Conservation (phyloP, 306 rosid genomes). For the Prunus salicina region DNA sequence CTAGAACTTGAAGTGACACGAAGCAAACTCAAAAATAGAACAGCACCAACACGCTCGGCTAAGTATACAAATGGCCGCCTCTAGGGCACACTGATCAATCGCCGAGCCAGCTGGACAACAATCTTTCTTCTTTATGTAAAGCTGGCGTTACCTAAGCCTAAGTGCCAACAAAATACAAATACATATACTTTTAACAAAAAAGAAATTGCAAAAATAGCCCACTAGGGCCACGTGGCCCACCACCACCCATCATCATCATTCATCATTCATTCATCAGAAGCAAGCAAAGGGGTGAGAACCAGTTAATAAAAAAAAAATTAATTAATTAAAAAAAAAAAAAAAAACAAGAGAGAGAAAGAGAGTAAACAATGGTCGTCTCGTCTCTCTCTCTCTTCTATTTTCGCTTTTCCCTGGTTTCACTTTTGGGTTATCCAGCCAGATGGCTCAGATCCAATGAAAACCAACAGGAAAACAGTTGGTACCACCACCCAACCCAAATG, state of each 20-base stretch:
- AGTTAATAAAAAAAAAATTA: too few species aligned
- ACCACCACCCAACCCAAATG: not conserved
- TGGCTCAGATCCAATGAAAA: conserved; percentile 21
- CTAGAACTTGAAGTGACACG: accelerated
- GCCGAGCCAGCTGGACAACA: not conserved
- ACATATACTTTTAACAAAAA: too few species aligned
- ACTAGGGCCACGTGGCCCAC: not conserved
- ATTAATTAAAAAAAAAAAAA: not conserved
- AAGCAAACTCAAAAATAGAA: not conserved
- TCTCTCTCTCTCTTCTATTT: too few species aligned
- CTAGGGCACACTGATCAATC: not conserved
- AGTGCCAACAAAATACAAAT: not conserved
- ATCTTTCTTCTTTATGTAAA: not conserved
- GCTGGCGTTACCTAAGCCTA: not conserved
- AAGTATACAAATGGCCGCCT: not conserved
- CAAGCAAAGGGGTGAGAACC: too few species aligned
- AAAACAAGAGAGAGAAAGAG: not conserved
- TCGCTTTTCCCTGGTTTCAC: not conserved
- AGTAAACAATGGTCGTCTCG: not conserved
- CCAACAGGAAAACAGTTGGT: not conserved
- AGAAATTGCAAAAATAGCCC: too few species aligned
- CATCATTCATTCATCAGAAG: not conserved
- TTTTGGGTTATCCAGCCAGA: conserved; percentile 9
- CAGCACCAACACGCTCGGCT: accelerated
- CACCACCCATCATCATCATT: not conserved